phyloP scores from a whole-genome alignment of 306 rosid species.

The Quercus berberidifolia region DNA sequence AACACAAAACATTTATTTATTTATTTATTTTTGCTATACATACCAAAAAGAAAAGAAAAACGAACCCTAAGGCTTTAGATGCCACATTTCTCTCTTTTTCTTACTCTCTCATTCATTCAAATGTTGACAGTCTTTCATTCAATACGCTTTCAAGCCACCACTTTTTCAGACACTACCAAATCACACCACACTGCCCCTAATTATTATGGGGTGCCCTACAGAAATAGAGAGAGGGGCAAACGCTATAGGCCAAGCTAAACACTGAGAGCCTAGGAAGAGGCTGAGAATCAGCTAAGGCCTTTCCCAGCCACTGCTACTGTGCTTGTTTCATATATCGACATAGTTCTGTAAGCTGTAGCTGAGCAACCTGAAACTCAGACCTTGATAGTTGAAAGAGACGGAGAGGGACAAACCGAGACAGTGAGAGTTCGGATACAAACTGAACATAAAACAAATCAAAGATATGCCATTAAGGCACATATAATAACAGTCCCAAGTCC shows the following conservation, averaged over 20 bases:
- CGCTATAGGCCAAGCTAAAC: constrained; percentile 3
- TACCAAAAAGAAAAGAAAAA: constrained; percentile 8
- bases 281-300: constrained; percentile 29
- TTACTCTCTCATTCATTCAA: constrained; percentile 32
- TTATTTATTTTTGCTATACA: constrained; percentile 1
- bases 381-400: constrained; percentile 11
- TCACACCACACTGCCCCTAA: constrained; percentile 56
- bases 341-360: constrained; percentile 30
- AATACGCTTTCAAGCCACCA: constrained; percentile 61
- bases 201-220: constrained; percentile 39
- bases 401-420: constrained; percentile 24
- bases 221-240: not conserved
- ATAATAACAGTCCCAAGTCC: constrained; percentile 20
- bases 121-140: constrained; percentile 59
- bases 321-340: constrained; percentile 21
- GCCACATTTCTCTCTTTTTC: constrained; percentile 13
- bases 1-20: not conserved
- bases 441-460: constrained; percentile 57
- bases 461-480: constrained; percentile 30
- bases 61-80: constrained; percentile 35
- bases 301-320: constrained; percentile 31
- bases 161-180: constrained; percentile 80
- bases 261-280: constrained; percentile 41
- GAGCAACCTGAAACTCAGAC: constrained; percentile 39
- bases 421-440: constrained; percentile 30